Conservation (phyloP, 2,329 filamentous ascomycete species). For the Xylariaceae sp. region DNA sequence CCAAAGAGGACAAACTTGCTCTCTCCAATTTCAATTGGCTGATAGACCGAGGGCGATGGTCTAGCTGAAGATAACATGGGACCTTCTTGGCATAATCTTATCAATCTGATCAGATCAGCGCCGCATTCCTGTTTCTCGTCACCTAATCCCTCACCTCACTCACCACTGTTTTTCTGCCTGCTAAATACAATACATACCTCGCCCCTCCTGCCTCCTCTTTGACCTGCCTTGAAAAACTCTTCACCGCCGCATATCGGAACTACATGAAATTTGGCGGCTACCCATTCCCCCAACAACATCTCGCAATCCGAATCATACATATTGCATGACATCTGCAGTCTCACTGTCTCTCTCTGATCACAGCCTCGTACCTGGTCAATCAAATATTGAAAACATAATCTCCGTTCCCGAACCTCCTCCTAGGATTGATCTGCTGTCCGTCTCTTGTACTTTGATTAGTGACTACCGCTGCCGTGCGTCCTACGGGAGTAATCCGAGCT, state of each 20-base stretch:
- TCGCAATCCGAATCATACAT: neutral
- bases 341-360: no score
- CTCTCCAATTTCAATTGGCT: neutral
- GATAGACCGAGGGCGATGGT: neutral
- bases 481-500: no score
- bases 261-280: slow-evolving; percentile 2
- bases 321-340: no score
- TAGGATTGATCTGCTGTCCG: no score
- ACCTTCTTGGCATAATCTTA: slow-evolving; percentile 33
- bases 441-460: no score
- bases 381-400: no score
- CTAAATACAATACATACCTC: neutral
- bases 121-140: slow-evolving; percentile 10
- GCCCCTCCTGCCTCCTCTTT: slow-evolving; percentile 4
- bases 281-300: neutral
- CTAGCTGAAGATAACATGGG: slow-evolving; percentile 5
- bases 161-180: no score
- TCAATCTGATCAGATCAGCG: slow-evolving; percentile 36
- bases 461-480: no score
- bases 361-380: no score
- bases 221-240: neutral
- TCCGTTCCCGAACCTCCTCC: no score
- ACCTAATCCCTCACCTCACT: slow-evolving; percentile 13
- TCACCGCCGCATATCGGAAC: slow-evolving; percentile 6
- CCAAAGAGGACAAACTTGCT: no score